Base-by-base conservation (phyloP, 306 rosid genomes). In the Cicer yamashitae region DNA sequence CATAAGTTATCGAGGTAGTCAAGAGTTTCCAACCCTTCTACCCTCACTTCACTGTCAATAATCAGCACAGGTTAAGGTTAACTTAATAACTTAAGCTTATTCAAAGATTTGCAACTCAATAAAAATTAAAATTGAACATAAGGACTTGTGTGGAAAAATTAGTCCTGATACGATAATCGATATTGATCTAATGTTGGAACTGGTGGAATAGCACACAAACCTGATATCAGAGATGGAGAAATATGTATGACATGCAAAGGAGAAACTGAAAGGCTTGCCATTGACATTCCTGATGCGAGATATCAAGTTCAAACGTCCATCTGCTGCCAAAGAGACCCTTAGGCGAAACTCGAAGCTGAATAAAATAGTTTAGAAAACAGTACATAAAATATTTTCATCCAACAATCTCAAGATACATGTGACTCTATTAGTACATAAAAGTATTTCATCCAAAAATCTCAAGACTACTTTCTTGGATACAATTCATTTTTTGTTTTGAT, bases 21-120 rank as follows among this genome's bases (percentile, higher is more conserved):
- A 2, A 83, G 93, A 83, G 97, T 90, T 86, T 94, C 99, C 83
- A 94, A 61, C 57, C 97, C 99, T 85, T 94, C 97, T 44, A 94
- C 71, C 79, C 99, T 89, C 81, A 94, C 97, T 85, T 94, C 99
- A 81, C 99, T 89, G 88, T 80, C 70, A 79, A 41, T 58, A 52
- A 79, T 77, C 63, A 71, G 17, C 59, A 37, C 30, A 72, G 7
- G 30, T 57, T 44, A 68, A 79, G 15, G 41, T 57, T 48, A 30
- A 20, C 45, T 20, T 20, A 30, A 30, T 30, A 30, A 30, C 37
- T 60, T 60, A 34, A 86, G 47, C 73, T 74, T 37, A 74, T 37
- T 74, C 64, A 46, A 77, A 14, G 13, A 38, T 62, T 64, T 38
- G 37, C 6, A 56, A 22, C 43, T 14, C 17, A 1, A 20, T 20